phyloP scores from a whole-genome alignment of 805 yeast genomes.

The Lipomyces chichibuensis region DNA sequence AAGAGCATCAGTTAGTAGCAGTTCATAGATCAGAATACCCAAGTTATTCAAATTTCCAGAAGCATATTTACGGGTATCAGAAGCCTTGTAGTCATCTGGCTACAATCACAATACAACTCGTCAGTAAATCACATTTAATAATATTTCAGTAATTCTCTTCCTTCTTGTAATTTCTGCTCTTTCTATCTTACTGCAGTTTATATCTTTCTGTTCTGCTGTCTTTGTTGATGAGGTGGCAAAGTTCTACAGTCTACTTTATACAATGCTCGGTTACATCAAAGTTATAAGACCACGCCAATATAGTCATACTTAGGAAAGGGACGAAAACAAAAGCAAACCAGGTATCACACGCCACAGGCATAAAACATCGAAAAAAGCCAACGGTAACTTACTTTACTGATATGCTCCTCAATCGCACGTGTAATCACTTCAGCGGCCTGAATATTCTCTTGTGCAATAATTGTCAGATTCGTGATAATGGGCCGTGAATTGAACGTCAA shows the following conservation, averaged over 20 bases:
- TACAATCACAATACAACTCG: background rate
- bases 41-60: background rate
- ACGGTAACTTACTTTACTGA: conserved; percentile 54
- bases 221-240: background rate
- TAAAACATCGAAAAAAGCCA: background rate
- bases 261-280: background rate
- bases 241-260: background rate
- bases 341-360: background rate
- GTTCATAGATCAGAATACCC: background rate
- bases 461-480: conserved; percentile 80
- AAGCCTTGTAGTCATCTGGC: background rate
- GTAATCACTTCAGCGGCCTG: conserved; percentile 76
- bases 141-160: background rate
- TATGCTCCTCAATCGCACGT: conserved; percentile 72
- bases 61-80: background rate
- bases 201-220: background rate
- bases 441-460: conserved; percentile 82
- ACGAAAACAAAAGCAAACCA: background rate
- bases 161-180: background rate
- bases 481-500: conserved; percentile 89
- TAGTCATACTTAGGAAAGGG: background rate
- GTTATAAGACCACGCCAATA: background rate
- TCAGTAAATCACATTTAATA: background rate
- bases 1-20: conserved; percentile 6
- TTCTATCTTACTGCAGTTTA: background rate